Evolutionary conservation across 2,329 filamentous ascomycete genomes (phyloP).

Genomic region (Sodiomyces alkalinus): DNA sequence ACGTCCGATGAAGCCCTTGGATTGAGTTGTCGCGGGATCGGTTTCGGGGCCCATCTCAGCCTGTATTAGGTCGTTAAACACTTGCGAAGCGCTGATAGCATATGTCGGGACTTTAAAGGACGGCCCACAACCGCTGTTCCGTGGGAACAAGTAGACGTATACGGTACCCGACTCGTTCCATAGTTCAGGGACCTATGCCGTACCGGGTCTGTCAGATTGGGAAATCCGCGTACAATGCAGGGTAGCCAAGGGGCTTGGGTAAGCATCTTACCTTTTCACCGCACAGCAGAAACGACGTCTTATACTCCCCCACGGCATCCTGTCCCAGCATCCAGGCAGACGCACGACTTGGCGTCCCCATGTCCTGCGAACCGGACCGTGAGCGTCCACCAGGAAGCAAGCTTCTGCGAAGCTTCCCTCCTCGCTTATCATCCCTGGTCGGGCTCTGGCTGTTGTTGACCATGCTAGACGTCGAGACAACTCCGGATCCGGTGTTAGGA

Average conservation of each 20-base stretch:
- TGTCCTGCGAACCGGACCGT: conserved; percentile 31
- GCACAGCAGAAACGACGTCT: conserved; percentile 31
- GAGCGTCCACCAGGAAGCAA: conserved; percentile 38
- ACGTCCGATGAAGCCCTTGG: conserved; percentile 30
- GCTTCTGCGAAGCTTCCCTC: conserved; percentile 33
- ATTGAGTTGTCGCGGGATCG: conserved; percentile 15
- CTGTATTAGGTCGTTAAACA: conserved; percentile 37
- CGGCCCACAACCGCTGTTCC: conserved; percentile 31
- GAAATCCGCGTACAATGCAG: too few species aligned
- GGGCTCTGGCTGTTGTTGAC: conserved; percentile 27
- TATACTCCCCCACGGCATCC: conserved; percentile 39
- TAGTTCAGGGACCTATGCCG: conserved; percentile 45
- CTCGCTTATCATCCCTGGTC: conserved; percentile 18
- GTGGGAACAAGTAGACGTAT: conserved; percentile 40
- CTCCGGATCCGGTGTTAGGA: too few species aligned
- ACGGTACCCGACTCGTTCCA: conserved; percentile 48
- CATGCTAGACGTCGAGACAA: conserved; percentile 16
- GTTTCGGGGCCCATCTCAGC: conserved; percentile 21
- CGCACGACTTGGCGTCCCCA: conserved; percentile 9
- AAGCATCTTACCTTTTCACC: conserved; percentile 41
- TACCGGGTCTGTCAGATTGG: conserved; percentile 4
- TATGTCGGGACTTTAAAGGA: conserved; percentile 46
- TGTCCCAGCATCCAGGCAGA: conserved; percentile 41
- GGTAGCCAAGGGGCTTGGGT: not conserved
- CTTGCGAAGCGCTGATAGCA: conserved; percentile 35